These are phyloP conservation scores for Fusarium secorum DNA, from an alignment of 2,329 filamentous ascomycete genomes.

Conservation along the genomic window DNA sequence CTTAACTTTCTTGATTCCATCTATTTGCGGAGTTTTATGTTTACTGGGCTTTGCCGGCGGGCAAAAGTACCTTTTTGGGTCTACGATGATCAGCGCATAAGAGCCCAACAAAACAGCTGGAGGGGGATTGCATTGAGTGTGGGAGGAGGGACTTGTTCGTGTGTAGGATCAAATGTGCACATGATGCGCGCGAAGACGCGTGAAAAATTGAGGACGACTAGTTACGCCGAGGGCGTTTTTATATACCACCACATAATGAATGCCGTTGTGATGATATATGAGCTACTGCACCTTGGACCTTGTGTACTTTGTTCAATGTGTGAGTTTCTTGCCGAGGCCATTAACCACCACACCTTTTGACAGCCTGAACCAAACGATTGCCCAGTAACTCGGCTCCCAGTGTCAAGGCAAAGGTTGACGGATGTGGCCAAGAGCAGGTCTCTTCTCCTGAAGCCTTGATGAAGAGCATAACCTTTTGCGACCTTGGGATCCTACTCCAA, in stretches of 20 bases:
- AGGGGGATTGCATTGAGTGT: conserved; percentile 15
- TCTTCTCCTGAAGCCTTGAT: not conserved
- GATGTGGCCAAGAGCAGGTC: not conserved
- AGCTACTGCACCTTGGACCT: not conserved
- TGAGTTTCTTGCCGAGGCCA: not conserved
- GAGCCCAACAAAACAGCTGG: conserved; percentile 23
- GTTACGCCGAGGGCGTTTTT: conserved; percentile 19
- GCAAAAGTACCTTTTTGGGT: conserved; percentile 16
- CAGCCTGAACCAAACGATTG: too few species aligned
- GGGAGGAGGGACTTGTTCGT: not conserved
- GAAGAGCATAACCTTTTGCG: fast-evolving
- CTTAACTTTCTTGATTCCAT: conserved; percentile 15
- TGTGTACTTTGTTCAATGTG: not conserved
- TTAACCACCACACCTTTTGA: not conserved
- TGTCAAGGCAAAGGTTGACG: fast-evolving
- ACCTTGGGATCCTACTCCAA: not conserved
- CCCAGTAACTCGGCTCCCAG: fast-evolving
- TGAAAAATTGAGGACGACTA: not conserved
- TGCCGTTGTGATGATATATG: conserved; percentile 8
- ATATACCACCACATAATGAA: conserved; percentile 37
- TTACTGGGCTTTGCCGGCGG: conserved; percentile 16
- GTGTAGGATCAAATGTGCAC: conserved; percentile 17
- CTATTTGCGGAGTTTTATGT: conserved; percentile 28
- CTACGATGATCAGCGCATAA: conserved; percentile 19
- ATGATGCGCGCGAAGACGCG: not conserved